These are phyloP conservation scores for Cadophora sp. DNA, from an alignment of 2,329 filamentous ascomycete genomes.

Conservation along the genomic window DNA sequence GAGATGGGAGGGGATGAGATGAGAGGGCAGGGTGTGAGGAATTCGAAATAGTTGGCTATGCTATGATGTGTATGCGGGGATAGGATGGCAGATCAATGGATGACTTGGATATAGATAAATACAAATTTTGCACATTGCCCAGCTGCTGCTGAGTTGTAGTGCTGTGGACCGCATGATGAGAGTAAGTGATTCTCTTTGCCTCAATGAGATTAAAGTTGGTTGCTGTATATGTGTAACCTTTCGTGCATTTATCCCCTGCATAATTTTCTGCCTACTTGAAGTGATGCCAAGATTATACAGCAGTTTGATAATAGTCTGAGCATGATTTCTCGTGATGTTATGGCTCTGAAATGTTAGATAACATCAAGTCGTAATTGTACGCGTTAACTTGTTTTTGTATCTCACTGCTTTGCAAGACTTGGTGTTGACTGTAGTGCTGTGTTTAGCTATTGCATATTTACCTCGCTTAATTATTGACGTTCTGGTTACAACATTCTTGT, in stretches of 20 bases:
- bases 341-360: neutral
- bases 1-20: neutral
- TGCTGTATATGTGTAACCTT: neutral
- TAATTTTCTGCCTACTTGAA: neutral
- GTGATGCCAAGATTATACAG: neutral
- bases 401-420: neutral
- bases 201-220: neutral
- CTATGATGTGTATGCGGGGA: neutral
- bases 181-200: neutral
- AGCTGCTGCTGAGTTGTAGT: neutral
- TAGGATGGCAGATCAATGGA: neutral
- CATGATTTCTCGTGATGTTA: neutral
- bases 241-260: neutral
- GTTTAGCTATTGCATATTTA: neutral
- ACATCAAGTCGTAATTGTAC: neutral
- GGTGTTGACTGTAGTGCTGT: neutral
- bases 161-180: neutral
- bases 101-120: constrained; percentile 4
- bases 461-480: constrained; percentile 4
- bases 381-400: neutral
- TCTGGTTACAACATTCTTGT: neutral
- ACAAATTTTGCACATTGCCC: neutral
- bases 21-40: neutral
- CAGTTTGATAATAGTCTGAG: neutral
- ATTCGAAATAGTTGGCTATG: neutral